Conservation (phyloP, 306 rosid species). For the Pyrus pyrifolia region DNA sequence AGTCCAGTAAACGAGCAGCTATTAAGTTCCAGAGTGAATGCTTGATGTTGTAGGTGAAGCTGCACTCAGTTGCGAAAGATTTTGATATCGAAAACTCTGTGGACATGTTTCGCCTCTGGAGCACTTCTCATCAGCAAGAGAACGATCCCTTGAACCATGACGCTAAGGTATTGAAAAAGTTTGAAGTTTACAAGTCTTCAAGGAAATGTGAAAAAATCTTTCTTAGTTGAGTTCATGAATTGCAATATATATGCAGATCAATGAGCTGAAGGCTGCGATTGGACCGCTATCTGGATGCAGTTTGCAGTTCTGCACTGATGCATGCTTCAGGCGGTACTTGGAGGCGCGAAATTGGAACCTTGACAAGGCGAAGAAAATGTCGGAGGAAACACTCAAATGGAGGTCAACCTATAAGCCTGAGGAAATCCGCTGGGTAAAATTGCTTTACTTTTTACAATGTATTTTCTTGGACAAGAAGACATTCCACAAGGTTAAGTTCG, state of each 20-base stretch:
- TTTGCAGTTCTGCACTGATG: slow-evolving; percentile 36
- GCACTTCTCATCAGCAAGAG: slow-evolving; percentile 25
- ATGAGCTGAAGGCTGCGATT: slow-evolving; percentile 54
- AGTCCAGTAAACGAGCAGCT: not conserved
- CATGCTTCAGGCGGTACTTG: slow-evolving; percentile 41
- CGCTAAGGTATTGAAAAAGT: slow-evolving; percentile 21
- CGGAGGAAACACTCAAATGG: slow-evolving; percentile 71
- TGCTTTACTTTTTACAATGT: not conserved
- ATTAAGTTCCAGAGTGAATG: not conserved
- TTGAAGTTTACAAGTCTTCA: not conserved
- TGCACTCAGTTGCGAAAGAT: not conserved
- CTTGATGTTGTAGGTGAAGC: slow-evolving; percentile 1
- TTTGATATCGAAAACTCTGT: not conserved
- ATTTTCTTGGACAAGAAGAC: slow-evolving; percentile 72
- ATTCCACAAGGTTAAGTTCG: slow-evolving; percentile 81
- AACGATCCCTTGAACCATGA: slow-evolving; percentile 23
- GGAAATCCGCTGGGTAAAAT: slow-evolving; percentile 39
- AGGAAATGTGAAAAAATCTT: not conserved
- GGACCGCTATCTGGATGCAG: slow-evolving; percentile 42
- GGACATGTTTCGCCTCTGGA: slow-evolving; percentile 32
- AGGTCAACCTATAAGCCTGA: slow-evolving; percentile 64
- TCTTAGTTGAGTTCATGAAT: not conserved
- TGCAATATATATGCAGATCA: slow-evolving; percentile 31
- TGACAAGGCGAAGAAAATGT: slow-evolving; percentile 60
- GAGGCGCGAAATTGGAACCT: slow-evolving; percentile 40